phyloP scores from a whole-genome alignment of 75 land plant species.

The Pinus albicaulis region DNA sequence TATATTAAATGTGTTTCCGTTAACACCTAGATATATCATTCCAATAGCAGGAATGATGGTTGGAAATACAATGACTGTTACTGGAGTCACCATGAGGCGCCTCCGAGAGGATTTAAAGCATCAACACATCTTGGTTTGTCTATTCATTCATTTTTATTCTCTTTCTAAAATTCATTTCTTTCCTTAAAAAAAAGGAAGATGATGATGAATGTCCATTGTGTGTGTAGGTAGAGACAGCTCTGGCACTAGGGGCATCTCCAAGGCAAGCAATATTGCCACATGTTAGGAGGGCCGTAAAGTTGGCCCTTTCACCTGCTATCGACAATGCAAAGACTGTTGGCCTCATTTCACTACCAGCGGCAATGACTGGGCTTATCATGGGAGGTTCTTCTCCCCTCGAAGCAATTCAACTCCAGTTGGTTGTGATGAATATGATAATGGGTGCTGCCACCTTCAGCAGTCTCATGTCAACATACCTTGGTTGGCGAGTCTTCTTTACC shows the following conservation, averaged over 20 bases:
- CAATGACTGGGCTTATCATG: conserved; percentile 98
- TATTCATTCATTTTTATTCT: not conserved
- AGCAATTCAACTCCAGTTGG: conserved; percentile 89
- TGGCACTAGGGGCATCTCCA: conserved; percentile 94
- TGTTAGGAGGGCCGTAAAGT: conserved; percentile 71
- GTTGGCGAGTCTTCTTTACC: conserved; percentile 96
- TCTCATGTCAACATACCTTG: conserved; percentile 74
- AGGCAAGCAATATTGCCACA: conserved; percentile 78
- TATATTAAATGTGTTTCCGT: conserved; percentile 74
- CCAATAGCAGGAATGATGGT: conserved; percentile 98
- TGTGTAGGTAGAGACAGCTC: conserved; percentile 88
- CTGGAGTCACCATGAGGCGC: conserved; percentile 90
- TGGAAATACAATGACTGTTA: conserved; percentile 94
- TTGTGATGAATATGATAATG: conserved; percentile 90
- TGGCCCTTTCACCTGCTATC: conserved; percentile 81
- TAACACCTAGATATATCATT: conserved; percentile 90
- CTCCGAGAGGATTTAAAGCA: conserved; percentile 83
- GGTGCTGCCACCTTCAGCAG: conserved; percentile 95
- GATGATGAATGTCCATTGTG: not conserved
- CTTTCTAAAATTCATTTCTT: too few relatives aligned
- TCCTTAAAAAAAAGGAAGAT: too few relatives aligned
- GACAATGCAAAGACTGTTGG: conserved; percentile 98
- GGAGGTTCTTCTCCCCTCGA: conserved; percentile 94
- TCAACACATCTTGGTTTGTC: conserved; percentile 61
- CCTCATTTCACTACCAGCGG: conserved; percentile 85